Evolutionary conservation across 768 basidiomycete genomes (phyloP), one percentile per base, ranked within the genome.

Genomic region (Calocera cornea): DNA sequence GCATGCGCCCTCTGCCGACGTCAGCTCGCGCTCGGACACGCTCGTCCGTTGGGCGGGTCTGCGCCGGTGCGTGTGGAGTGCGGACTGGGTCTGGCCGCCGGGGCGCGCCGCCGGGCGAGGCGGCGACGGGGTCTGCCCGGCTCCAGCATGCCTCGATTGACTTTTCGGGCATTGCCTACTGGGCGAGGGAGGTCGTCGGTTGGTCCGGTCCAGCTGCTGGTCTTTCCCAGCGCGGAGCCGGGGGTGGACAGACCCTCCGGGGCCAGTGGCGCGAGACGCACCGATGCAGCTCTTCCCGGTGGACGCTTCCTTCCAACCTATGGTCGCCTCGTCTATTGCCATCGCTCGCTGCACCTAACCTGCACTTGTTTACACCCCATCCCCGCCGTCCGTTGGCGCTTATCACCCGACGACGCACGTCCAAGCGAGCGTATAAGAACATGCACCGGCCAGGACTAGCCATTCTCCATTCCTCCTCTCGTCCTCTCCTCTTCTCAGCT

Each of bases 241-340:
- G n/a, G n/a, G n/a, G n/a, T n/a, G n/a, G n/a, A n/a, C n/a, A n/a
- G n/a, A n/a, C n/a, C n/a, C n/a, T n/a, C n/a, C n/a, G n/a, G n/a
- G n/a, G n/a, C n/a, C n/a, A n/a, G n/a, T n/a, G n/a, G n/a, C n/a
- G n/a, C n/a, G n/a, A n/a, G n/a, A n/a, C n/a, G n/a, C n/a, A n/a
- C n/a, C n/a, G n/a, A n/a, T 38, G 14, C 36, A 14, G 36, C 7
- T 38, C 36, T 38, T 5, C 36, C 14, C 7, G 7, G 14, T 60
- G 54, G 11, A 27, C 24, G 31, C 54, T 60, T 60, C 54, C 54
- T 60, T 60, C 54, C 54, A 60, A 60, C 54, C 54, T 33, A 60
- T 33, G 54, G 54, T 60, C 54, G 54, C 11, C 27, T 27, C 54
- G 31, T 60, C 54, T 60, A 22, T 60, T 60, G 54, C 31, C 54